These are phyloP conservation scores for Zopfia rhizophila DNA, from an alignment of 2,329 filamentous ascomycete genomes.

Conservation along the genomic window DNA sequence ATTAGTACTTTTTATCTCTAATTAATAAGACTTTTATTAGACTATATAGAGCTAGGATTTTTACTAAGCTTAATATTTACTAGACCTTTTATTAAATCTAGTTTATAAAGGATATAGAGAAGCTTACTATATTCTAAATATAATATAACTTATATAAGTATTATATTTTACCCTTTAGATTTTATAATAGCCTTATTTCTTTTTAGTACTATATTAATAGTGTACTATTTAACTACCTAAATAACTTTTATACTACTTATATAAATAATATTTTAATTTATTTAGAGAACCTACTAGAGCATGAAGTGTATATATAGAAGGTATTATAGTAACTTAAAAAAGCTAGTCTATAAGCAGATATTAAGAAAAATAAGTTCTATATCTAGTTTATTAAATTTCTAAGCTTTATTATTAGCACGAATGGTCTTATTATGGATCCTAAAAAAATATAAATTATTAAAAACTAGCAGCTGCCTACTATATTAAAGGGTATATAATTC, in stretches of 20 bases:
- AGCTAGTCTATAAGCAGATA: slow-evolving; percentile 17
- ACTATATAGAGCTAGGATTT: slow-evolving; percentile 30
- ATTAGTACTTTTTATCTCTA: no score
- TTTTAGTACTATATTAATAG: slow-evolving; percentile 38
- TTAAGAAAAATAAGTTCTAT: slow-evolving; percentile 39
- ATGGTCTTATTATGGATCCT: slow-evolving; percentile 32
- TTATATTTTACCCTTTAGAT: slow-evolving; percentile 29
- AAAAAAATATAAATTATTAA: slow-evolving; percentile 15
- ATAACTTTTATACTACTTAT: slow-evolving; percentile 33
- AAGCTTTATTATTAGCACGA: slow-evolving; percentile 29
- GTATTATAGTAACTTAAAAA: slow-evolving; percentile 10
- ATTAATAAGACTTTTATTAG: slow-evolving; percentile 40
- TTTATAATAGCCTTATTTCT: slow-evolving; percentile 18
- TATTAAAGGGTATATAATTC: slow-evolving; percentile 5
- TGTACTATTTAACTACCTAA: slow-evolving; percentile 25
- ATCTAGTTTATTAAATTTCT: slow-evolving; percentile 39
- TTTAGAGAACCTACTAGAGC: slow-evolving; percentile 2
- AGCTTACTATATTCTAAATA: slow-evolving; percentile 39
- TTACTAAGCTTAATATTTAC: slow-evolving; percentile 46
- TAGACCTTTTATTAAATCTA: slow-evolving; percentile 10
- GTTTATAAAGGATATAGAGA: slow-evolving; percentile 32
- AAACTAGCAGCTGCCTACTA: slow-evolving; percentile 9
- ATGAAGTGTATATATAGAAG: slow-evolving; percentile 9
- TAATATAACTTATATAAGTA: slow-evolving; percentile 42
- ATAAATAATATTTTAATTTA: slow-evolving; percentile 37